Evolutionary conservation across 2,329 filamentous ascomycete genomes (phyloP).

Genomic region (Lasiodiplodia sp.): DNA sequence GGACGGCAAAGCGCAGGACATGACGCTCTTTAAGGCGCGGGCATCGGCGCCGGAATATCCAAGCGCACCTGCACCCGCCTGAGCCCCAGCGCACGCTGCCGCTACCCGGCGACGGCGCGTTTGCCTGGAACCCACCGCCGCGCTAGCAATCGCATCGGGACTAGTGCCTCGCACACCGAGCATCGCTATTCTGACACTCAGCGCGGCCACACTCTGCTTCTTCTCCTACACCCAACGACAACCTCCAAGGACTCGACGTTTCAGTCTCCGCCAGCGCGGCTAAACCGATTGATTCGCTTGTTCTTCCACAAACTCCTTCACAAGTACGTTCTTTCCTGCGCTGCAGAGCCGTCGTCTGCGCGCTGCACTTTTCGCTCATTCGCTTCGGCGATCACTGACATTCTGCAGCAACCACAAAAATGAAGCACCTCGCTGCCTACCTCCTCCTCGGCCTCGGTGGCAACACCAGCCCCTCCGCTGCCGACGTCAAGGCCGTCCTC

Average conservation of each 20-base stretch:
- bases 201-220: conserved; percentile 11
- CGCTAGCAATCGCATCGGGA: conserved; percentile 8
- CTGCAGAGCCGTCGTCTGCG: conserved; percentile 1
- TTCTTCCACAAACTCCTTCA: conserved; percentile 56
- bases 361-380: background rate
- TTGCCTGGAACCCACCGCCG: conserved; percentile 6
- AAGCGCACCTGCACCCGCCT: conserved; percentile 6
- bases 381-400: conserved; percentile 14
- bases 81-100: conserved; percentile 15
- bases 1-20: conserved; percentile 21
- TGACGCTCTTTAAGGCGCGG: conserved; percentile 31
- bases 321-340: conserved; percentile 34
- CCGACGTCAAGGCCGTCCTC: conserved; percentile 88
- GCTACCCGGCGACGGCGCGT: conserved; percentile 21
- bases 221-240: conserved; percentile 28
- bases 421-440: conserved; percentile 99
- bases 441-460: conserved; percentile 94
- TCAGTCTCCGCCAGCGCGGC: conserved; percentile 99
- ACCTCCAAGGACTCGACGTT: conserved; percentile 81
- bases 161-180: conserved; percentile 27
- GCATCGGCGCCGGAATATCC: conserved; percentile 28
- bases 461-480: conserved; percentile 85
- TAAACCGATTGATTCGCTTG: conserved; percentile 99
- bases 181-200: conserved; percentile 22
- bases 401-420: conserved; percentile 63